Evolutionary conservation across 495 filamentous ascomycete genomes (phyloP), one percentile per base, ranked within the genome.

Genomic region (Venustampulla echinocandica): DNA sequence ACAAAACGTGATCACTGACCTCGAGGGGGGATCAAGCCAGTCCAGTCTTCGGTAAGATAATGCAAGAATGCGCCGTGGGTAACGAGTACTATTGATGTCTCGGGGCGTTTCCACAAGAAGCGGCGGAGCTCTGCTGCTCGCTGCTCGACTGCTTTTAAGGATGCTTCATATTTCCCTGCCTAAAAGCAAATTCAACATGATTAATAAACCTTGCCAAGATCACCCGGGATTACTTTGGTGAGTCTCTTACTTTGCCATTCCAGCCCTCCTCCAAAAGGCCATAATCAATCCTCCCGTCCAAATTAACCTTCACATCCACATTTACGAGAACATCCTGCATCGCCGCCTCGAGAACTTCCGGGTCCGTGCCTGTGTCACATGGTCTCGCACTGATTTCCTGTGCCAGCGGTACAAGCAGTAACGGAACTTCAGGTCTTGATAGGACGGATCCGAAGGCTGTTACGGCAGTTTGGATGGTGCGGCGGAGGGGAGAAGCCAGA

Each of bases 61-160:
- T 20, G 37, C n/a, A 40, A 9, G n/a, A 40, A 40, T 40, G 37
- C 37, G 17, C 37, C 37, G 18, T 40, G 37, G 4, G 37, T 40
- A 19, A 40, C 37, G 37, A 40, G 37, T 21, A 40, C 18, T 6
- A 40, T 40, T 5, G 37, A 5, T 20, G 10, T 40, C 20, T 40
- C 37, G 37, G 37, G 37, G 10, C 37, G 37, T 10, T 40, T 20
- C 3, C 5, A 40, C 3, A 40, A 19, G 17, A 15, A 40, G 17
- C n/a, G 10, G 20, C 37, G 10, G 4, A 40, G 18, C 10, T 15
- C 18, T 20, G 37, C 37, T 20, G 37, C 37, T 4, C 37, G 37
- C 6, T 21, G 4, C n/a, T 4, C n/a, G 17, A 40, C 37, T 9
- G 37, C 37, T 20, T 4, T 5, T 4, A 40, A n/a, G 20, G 37